Conservation (phyloP, 768 basidiomycete genomes). For the Candolleomyces aberdarensis region DNA sequence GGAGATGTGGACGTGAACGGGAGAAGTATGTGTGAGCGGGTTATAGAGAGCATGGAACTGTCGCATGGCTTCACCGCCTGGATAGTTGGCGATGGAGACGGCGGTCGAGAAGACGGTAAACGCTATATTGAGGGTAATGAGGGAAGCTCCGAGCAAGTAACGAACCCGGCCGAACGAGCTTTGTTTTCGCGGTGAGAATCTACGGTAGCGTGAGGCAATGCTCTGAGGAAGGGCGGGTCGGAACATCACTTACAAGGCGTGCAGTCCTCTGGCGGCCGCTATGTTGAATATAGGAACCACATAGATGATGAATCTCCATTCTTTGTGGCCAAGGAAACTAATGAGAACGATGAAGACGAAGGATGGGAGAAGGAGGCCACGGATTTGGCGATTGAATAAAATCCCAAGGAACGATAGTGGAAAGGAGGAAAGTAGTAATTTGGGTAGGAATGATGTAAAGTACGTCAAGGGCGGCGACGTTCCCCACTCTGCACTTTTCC, state of each 20-base stretch:
- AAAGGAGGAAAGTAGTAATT: constrained; percentile 63
- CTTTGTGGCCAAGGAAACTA: constrained; percentile 86
- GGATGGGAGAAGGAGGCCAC: constrained; percentile 49
- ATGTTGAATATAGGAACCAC: constrained; percentile 79
- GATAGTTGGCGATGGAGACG: constrained; percentile 79
- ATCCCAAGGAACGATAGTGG: constrained; percentile 60
- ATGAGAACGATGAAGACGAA: constrained; percentile 57
- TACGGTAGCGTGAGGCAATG: constrained; percentile 16
- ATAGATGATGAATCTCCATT: constrained; percentile 96
- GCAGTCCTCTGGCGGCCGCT: constrained; percentile 65
- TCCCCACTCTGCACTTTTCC: constrained; percentile 91
- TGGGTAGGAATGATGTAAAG: constrained; percentile 67
- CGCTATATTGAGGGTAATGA: constrained; percentile 52
- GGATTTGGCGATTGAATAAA: constrained; percentile 44
- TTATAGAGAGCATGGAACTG: constrained; percentile 46
- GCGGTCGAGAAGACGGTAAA: constrained; percentile 50
- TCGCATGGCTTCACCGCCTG: constrained; percentile 75
- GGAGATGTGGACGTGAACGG: constrained; percentile 67
- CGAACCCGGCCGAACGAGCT: constrained; percentile 41
- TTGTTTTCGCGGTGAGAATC: constrained; percentile 48
- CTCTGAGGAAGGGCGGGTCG: neutral
- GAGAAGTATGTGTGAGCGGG: constrained; percentile 1
- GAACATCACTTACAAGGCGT: constrained; percentile 53
- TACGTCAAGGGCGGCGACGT: constrained; percentile 76
- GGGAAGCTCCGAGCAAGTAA: constrained; percentile 41